Conservation (phyloP, 148 eudicot species). For the Dysphania ambrosioides region DNA sequence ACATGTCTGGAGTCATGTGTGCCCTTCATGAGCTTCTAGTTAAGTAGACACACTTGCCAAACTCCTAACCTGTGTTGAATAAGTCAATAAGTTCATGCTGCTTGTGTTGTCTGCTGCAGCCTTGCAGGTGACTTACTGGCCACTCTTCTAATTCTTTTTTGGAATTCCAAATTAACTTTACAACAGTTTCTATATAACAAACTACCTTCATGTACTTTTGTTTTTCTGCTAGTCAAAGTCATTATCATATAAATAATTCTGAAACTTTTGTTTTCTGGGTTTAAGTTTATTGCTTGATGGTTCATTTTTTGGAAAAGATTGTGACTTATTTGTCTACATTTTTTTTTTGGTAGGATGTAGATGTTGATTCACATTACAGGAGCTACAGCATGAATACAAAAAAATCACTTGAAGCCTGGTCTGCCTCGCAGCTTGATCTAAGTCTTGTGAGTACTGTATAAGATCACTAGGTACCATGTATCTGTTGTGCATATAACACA, state of each 20-base stretch:
- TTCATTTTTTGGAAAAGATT: not conserved
- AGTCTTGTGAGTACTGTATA: slow-evolving; percentile 67
- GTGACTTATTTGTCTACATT: not conserved
- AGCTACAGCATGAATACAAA: slow-evolving; percentile 61
- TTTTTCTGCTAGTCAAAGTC: not conserved
- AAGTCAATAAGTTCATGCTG: too few species aligned
- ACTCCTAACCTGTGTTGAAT: too few species aligned
- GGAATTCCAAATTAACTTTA: not conserved
- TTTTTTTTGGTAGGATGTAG: slow-evolving; percentile 50
- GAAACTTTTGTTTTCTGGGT: not conserved
- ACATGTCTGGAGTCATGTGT: too few species aligned
- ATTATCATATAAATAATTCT: not conserved
- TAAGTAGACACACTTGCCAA: too few species aligned
- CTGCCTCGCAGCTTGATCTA: slow-evolving; percentile 68
- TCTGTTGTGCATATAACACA: not conserved
- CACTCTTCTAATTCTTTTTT: not conserved
- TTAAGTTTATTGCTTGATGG: slow-evolving; percentile 12
- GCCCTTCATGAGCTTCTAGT: too few species aligned
- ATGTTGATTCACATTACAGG: slow-evolving; percentile 66
- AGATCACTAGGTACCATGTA: not conserved
- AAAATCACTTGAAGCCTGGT: slow-evolving; percentile 93
- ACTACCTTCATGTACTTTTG: not conserved
- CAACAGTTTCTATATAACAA: too few species aligned
- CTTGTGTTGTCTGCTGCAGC: too few species aligned
- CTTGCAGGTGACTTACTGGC: too few species aligned